These are phyloP conservation scores for Alternaria sp. DNA, from an alignment of 2,329 filamentous ascomycete species.

Conservation along the genomic window DNA sequence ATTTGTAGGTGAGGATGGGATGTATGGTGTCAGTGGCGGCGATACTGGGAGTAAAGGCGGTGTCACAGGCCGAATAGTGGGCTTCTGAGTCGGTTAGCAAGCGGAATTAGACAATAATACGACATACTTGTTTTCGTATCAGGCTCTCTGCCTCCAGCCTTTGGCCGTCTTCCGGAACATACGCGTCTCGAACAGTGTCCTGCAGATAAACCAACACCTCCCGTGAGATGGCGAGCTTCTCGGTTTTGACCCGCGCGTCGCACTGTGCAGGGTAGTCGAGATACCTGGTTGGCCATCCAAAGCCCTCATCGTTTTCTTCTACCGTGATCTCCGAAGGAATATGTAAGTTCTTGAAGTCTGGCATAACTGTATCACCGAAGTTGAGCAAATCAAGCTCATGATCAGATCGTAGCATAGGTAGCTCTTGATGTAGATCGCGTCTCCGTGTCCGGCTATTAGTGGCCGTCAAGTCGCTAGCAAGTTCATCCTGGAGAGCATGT, in stretches of 20 bases:
- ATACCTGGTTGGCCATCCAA: conserved; percentile 51
- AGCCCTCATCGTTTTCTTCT: conserved; percentile 52
- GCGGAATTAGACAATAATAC: neutral
- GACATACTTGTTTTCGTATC: conserved; percentile 31
- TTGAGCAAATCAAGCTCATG: conserved; percentile 53
- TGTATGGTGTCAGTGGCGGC: conserved; percentile 47
- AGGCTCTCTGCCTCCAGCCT: conserved; percentile 20
- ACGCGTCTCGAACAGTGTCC: conserved; percentile 35
- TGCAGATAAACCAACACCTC: conserved; percentile 48
- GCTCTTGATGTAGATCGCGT: conserved; percentile 51
- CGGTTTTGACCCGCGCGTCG: conserved; percentile 30
- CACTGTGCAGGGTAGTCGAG: conserved; percentile 33
- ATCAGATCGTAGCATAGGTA: conserved; percentile 55
- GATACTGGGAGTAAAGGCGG: conserved; percentile 57
- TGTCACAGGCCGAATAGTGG: conserved; percentile 44
- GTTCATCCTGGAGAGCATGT: conserved; percentile 7
- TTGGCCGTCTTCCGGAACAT: conserved; percentile 27
- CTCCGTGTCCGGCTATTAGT: conserved; percentile 21
- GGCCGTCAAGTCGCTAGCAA: neutral
- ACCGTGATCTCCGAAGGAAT: conserved; percentile 45
- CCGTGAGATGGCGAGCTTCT: conserved; percentile 49
- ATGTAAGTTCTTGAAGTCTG: conserved; percentile 36
- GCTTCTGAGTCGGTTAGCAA: conserved; percentile 37
- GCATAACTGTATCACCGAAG: conserved; percentile 40
- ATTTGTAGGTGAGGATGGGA: conserved; percentile 49